Evolutionary conservation across 2,329 filamentous ascomycete genomes (phyloP), one percentile per base, ranked within the genome.

Genomic region (Calonectria naviculata): DNA sequence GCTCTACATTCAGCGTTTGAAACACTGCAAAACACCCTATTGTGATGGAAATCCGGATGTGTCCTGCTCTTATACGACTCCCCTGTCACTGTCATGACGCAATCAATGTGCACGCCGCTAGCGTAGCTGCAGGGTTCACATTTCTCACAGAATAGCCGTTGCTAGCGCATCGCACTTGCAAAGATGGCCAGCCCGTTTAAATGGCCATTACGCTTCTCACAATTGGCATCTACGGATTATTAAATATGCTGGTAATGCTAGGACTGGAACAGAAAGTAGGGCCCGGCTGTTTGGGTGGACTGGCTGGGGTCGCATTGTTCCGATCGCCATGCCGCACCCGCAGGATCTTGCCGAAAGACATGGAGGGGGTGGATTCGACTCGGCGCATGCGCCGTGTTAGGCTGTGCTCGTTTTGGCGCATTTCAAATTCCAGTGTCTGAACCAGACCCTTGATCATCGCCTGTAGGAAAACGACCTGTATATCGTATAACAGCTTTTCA

Each of bases 281-380:
- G 34, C 29, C 29, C 29, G 19, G n/a, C n/a, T 13, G 34, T 21
- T 36, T 36, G 52, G 52, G 52, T 38, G 34, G 31, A 36, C 34
- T n/a, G 56, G 34, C 34, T 31, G 56, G 56, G 56, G 56, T 44
- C 38, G 56, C 36, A 61, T n/a, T 61, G 56, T 44, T 41, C 56
- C 56, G 56, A 61, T 28, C 36, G 42, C 47, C 26, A 8, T 52
- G 28, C 24, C 17, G 26, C 24, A 41, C 36, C 56, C 36, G 38
- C 56, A 61, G 24, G 56, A 61, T 61, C 56, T 61, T 61, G 56
- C 56, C 38, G 56, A 44, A 44, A 42, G 4, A 28, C 24, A 42
- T 61, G 36, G 56, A 29, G 56, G 19, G 56, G 49, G 56, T 61
- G 26, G 56, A n/a, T 44, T 44, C 56, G 38, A 61, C 36, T 17